These are phyloP conservation scores for Globisporangium uncinulatum DNA, from an alignment of 352 stramenopile species.

Conservation along the genomic window DNA sequence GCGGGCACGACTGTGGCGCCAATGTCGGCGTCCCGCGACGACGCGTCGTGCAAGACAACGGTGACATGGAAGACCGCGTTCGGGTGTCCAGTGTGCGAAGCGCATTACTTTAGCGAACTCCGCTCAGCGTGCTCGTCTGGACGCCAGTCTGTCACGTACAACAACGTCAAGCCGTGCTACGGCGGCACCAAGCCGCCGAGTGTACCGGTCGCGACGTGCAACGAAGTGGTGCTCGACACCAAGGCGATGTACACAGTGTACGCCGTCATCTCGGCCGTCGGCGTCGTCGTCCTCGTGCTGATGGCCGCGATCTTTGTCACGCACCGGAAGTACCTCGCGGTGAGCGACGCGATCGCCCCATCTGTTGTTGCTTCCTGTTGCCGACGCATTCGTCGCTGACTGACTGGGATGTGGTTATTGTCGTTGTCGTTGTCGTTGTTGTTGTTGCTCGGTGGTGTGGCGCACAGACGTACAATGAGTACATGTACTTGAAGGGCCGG, in stretches of 20 bases:
- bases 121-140: constrained; percentile 53
- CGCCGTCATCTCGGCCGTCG: constrained; percentile 50
- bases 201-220: constrained; percentile 54
- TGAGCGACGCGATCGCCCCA: constrained; percentile 6
- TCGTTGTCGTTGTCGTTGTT: background rate
- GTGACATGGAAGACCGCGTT: constrained; percentile 68
- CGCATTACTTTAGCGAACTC: constrained; percentile 56
- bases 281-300: constrained; percentile 59
- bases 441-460: background rate
- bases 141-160: constrained; percentile 56
- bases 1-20: constrained; percentile 46
- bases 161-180: constrained; percentile 50
- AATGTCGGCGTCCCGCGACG: constrained; percentile 23
- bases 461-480: constrained; percentile 65
- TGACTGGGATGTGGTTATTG: background rate
- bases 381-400: background rate
- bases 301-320: constrained; percentile 61
- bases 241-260: constrained; percentile 73
- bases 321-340: constrained; percentile 73
- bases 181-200: constrained; percentile 35
- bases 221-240: constrained; percentile 64
- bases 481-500: constrained; percentile 78
- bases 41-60: constrained; percentile 45
- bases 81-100: constrained; percentile 60
- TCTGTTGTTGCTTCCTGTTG: background rate